A percentile compares a stretch with the other conserved stretches of the same genome.
These are phyloP conservation scores for Omphalotus guepiniiformis DNA, from an alignment of 768 basidiomycete species.

Conservation along the genomic window DNA sequence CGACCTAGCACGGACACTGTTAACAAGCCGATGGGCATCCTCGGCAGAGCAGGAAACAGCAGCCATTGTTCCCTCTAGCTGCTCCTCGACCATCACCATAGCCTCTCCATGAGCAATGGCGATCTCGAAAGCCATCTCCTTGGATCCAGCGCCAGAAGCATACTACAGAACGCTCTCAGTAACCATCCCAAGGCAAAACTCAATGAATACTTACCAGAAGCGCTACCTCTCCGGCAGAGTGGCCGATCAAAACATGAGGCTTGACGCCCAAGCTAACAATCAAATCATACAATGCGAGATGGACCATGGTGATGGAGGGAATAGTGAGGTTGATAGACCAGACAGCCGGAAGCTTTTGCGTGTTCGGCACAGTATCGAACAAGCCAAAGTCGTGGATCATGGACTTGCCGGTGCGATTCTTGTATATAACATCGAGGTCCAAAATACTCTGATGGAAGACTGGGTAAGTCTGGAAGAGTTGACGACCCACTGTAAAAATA, in stretches of 20 bases:
- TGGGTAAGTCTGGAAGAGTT: slow-evolving; percentile 28
- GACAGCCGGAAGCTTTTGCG: slow-evolving; percentile 14
- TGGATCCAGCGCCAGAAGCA: slow-evolving; percentile 24
- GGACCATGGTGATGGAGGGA: slow-evolving; percentile 39
- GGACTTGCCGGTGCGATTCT: slow-evolving; percentile 27
- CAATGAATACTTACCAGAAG: slow-evolving; percentile 38
- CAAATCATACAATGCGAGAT: slow-evolving; percentile 42
- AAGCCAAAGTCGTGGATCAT: slow-evolving; percentile 32
- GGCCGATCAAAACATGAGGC: slow-evolving; percentile 38
- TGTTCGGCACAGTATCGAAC: slow-evolving; percentile 21
- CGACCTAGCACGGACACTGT: slow-evolving; percentile 2
- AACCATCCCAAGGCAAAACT: neutral
- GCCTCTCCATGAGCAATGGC: slow-evolving; percentile 38
- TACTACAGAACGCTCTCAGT: neutral
- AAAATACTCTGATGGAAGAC: slow-evolving; percentile 35
- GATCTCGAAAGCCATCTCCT: slow-evolving; percentile 38
- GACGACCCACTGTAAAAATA: slow-evolving; percentile 29
- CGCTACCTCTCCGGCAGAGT: slow-evolving; percentile 46
- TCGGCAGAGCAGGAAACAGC: slow-evolving; percentile 32
- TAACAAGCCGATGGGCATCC: slow-evolving; percentile 24
- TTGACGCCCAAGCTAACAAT: slow-evolving; percentile 29
- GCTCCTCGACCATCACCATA: slow-evolving; percentile 24
- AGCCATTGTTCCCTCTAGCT: slow-evolving; percentile 43
- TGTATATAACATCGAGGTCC: slow-evolving; percentile 32
- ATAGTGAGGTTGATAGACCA: slow-evolving; percentile 36